Base-by-base conservation (phyloP, 2,329 filamentous ascomycete species). In the Botrytis cinerea region DNA sequence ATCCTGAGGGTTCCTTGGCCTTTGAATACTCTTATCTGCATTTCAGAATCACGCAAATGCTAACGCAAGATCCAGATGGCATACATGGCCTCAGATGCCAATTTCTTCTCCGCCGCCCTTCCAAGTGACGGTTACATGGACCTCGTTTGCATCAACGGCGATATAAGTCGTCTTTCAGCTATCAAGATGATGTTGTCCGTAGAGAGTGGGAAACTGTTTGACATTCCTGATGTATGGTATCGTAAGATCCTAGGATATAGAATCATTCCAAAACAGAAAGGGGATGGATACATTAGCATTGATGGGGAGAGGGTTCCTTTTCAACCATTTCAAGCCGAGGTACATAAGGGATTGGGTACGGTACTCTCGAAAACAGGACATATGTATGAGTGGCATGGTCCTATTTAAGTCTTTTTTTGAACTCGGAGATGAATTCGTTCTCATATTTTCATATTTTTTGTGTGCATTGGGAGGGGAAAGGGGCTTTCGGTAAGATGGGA, bases 241-340 rank as follows among this genome's bases (percentile, higher is more conserved):
- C 89, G 91, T 78, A 99, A 99, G 82, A 87, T 98, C 6, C 87
- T 88, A n/a, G 96, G 92, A 0, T 98, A 96, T 81, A 88, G 96
- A 60, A 91, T 99, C 75, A 91, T 91, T 5, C 96, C 96, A 0
- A 90, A 89, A 71, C 84, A 91, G 75, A 87, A 91, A 78, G 84
- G 88, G 57, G 87, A 91, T 75, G 95, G 95, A 2, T 96, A 93
- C 81, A 97, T 99, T 81, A 97, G 94, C 81, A 94, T 99, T 76
- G 96, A 98, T 80, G 96, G 96, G 54, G 96, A 99, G 83, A 87
- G 88, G 71, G 86, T 97, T 4, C 92, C 94, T 0, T 98, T 97
- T 81, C 91, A 91, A 78, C 92, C 93, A 0, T 97, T 98, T 81
- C 96, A 99, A 84, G 93, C 91, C 3, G 96, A 99, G 83, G 87